Evolutionary conservation across 2,329 filamentous ascomycete genomes (phyloP), one percentile per base, ranked within the genome.

Genomic region (Aspergillus bombycis): DNA sequence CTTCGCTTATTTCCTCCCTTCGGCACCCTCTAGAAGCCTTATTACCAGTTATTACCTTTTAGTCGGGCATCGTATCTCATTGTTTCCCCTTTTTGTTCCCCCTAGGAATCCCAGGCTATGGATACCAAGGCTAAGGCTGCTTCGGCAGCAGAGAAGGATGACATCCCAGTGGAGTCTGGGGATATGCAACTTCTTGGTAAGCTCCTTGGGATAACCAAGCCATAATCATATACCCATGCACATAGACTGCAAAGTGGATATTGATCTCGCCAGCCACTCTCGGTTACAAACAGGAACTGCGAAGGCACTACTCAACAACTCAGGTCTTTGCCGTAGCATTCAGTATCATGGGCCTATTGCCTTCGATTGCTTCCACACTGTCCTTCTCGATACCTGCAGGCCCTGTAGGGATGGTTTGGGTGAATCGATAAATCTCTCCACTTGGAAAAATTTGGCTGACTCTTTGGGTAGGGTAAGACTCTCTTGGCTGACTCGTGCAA

Each of bases 321-420:
- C 85, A 89, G 70, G 82, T 89, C 23, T 88, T 89, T 67, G 86
- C 85, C 26, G 83, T 86, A 62, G 84, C 83, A 4, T 86, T 86
- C 64, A 83, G 81, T 68, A 86, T 89, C 67, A 88, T 89, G 85
- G 86, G 86, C 1, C 73, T 89, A 8, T 75, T 88, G 1, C 86
- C 86, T 0, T 88, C 86, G 4, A 88, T 88, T 65, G 85, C 86
- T 8, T 85, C 84, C 30, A 88, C 86, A 0, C 74, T 88, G 14
- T 72, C 84, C 0, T 88, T 88, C 68, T 87, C 85, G 4, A 79
- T 88, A 46, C 85, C 86, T 2, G 83, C 85, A 6, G 86, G 86
- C 0, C 85, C 86, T 1, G 85, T 82, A 5, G 86, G 86, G 7
- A 85, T 88, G 81, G 85, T 88, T 60, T 88, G 86, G 85, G 83